phyloP scores from a whole-genome alignment of 2,329 filamentous ascomycete species.

The Epichloe glyceriae region DNA sequence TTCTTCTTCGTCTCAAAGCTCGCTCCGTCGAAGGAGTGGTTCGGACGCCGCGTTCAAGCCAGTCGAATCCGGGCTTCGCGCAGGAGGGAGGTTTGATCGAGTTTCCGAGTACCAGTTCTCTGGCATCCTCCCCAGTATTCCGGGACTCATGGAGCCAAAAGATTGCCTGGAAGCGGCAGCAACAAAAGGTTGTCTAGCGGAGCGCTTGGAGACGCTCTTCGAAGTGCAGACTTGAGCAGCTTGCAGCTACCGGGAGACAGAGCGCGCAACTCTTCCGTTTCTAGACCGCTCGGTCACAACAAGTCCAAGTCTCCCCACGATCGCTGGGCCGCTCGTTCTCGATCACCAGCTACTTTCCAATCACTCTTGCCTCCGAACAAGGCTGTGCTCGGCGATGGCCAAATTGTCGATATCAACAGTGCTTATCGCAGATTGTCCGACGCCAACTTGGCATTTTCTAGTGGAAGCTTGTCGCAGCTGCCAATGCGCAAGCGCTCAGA shows the following conservation, averaged over 20 bases:
- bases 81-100: constrained; percentile 23
- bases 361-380: constrained; percentile 17
- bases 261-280: constrained; percentile 27
- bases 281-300: constrained; percentile 21
- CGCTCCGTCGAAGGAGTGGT: constrained; percentile 35
- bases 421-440: constrained; percentile 62
- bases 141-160: constrained; percentile 19
- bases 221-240: constrained; percentile 35
- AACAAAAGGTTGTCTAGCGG: constrained; percentile 20
- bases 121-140: constrained; percentile 26
- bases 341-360: constrained; percentile 20
- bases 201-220: constrained; percentile 39
- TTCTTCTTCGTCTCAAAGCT: constrained; percentile 10
- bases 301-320: constrained; percentile 41
- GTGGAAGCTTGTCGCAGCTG: constrained; percentile 49
- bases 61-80: constrained; percentile 29
- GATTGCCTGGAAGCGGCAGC: constrained; percentile 17
- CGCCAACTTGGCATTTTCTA: constrained; percentile 51
- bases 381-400: constrained; percentile 46
- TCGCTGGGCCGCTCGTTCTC: constrained; percentile 28
- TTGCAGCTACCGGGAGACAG: constrained; percentile 35
- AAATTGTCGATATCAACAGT: constrained; percentile 52
- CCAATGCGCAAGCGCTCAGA: constrained; percentile 40
- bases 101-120: constrained; percentile 49
- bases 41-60: constrained; percentile 40